Percentiles rank a stretch among this genome's conserved stretches.
These are phyloP conservation scores for Arabis alpina DNA, from an alignment of 345 rosid genomes.

Conservation along the genomic window DNA sequence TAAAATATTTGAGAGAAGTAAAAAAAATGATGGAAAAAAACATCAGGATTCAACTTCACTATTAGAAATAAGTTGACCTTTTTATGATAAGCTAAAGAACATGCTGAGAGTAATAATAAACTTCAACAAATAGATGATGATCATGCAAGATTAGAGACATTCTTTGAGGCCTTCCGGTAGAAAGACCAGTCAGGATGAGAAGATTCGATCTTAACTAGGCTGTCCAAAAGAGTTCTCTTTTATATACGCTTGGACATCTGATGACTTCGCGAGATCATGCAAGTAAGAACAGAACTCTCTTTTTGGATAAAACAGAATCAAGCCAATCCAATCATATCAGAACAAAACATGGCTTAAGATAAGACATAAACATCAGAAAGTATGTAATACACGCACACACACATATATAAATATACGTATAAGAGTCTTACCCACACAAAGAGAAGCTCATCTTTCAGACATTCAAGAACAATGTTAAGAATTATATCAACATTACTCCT, in stretches of 20 bases:
- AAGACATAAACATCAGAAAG: not conserved
- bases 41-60: not conserved
- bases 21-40: not conserved
- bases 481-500: slow-evolving; percentile 32
- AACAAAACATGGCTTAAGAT: not conserved
- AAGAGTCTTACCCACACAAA: slow-evolving; percentile 46
- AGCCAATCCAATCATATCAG: not conserved
- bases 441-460: slow-evolving; percentile 37
- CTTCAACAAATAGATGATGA: not conserved
- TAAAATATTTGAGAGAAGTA: not conserved
- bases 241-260: slow-evolving; percentile 36
- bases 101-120: not conserved
- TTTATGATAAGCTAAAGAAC: not conserved
- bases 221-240: slow-evolving; percentile 43
- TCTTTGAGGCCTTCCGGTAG: slow-evolving; percentile 23
- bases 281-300: slow-evolving; percentile 44
- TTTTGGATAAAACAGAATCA: slow-evolving; percentile 31
- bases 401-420: not conserved
- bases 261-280: slow-evolving; percentile 38
- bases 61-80: not conserved
- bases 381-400: not conserved
- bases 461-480: slow-evolving; percentile 34
- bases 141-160: not conserved
- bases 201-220: slow-evolving; percentile 35
- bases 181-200: slow-evolving; percentile 40